These are phyloP conservation scores for Phragmites australis DNA, from an alignment of 176 grass and related monocot species.

Conservation along the genomic window DNA sequence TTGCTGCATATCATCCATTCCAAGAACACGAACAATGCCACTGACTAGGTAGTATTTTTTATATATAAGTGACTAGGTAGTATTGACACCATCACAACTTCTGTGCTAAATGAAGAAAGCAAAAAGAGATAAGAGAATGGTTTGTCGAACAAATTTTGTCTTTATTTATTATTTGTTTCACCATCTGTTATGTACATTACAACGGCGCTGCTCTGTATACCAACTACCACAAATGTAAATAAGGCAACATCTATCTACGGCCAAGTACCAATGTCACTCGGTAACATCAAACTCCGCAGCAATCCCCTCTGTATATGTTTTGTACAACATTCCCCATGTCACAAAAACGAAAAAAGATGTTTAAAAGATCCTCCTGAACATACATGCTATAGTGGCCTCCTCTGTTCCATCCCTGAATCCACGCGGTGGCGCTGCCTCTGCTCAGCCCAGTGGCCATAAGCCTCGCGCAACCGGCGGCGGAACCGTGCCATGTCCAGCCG, in stretches of 20 bases:
- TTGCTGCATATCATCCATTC: not conserved
- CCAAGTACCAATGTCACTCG: not conserved
- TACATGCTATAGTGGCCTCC: not conserved
- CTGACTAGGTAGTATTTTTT: too few relatives aligned
- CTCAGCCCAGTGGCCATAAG: slow-evolving; percentile 41
- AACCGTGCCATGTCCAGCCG: slow-evolving; percentile 61
- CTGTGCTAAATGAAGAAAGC: too few relatives aligned
- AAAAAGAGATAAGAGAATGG: too few relatives aligned
- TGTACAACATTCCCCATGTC: not conserved
- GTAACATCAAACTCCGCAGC: not conserved
- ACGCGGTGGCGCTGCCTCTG: slow-evolving; percentile 22
- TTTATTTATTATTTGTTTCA: not conserved
- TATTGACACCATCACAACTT: too few relatives aligned
- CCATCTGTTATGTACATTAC: not conserved
- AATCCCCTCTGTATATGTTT: not conserved
- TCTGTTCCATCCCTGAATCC: not conserved
- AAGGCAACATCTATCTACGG: not conserved
- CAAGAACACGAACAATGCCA: too few relatives aligned
- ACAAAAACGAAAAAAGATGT: not conserved
- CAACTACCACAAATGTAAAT: not conserved
- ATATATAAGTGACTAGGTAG: too few relatives aligned
- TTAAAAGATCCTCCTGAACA: not conserved
- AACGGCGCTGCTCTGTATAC: not conserved
- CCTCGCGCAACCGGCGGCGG: slow-evolving; percentile 48
- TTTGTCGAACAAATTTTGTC: too few relatives aligned